phyloP scores from a whole-genome alignment of 164 flowering plant species.

The Taxillus chinensis region DNA sequence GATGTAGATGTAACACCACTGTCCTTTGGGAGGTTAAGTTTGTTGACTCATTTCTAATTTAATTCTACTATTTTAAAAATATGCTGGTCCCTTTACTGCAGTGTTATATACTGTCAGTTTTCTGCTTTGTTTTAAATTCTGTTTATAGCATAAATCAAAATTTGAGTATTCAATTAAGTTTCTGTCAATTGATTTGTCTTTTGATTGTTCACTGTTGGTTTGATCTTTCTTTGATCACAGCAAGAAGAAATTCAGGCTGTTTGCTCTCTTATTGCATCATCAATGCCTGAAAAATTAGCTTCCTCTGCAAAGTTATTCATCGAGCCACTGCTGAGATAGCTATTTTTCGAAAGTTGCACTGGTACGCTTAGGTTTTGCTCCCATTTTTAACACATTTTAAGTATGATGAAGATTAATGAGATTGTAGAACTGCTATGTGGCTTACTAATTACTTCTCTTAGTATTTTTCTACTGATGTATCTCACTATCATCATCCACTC shows the following conservation, averaged over 20 bases:
- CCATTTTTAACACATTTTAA: background rate
- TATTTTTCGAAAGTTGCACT: conserved; percentile 19
- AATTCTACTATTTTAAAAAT: background rate
- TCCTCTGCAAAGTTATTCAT: conserved; percentile 31
- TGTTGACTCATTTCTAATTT: background rate
- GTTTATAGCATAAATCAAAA: no score
- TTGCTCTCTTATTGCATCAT: conserved; percentile 35
- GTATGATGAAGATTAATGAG: background rate
- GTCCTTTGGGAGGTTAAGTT: no score
- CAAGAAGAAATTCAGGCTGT: conserved; percentile 23
- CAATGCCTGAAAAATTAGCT: conserved; percentile 43
- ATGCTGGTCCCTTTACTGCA: background rate
- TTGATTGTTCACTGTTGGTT: background rate
- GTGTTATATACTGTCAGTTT: no score
- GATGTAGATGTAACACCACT: no score
- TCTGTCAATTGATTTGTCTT: background rate
- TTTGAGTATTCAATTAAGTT: no score
- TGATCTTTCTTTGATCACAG: conserved; percentile 20
- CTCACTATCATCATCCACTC: background rate
- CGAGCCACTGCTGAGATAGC: conserved; percentile 45
- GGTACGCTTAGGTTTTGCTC: no score
- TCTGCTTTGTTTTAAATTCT: no score
- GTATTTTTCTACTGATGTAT: background rate
- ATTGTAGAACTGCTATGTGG: no score
- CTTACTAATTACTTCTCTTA: no score